Evolutionary conservation across 495 filamentous ascomycete genomes (phyloP).

Genomic region (Penicillium steckii): DNA sequence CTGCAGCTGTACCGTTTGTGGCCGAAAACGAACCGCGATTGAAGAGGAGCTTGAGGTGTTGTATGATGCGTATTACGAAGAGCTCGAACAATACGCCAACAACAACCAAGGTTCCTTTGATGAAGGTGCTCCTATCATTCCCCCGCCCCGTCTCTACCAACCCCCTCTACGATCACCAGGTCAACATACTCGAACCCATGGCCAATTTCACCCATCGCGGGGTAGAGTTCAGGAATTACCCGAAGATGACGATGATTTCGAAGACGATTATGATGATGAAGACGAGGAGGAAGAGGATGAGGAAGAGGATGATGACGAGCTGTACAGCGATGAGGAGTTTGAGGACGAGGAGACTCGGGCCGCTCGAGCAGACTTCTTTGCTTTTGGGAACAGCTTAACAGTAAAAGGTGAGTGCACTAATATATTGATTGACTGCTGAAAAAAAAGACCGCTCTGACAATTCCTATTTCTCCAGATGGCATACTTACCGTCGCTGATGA

Average conservation of each 20-base stretch:
- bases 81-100: conserved; percentile 95
- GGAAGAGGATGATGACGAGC: conserved; percentile 53
- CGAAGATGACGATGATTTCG: conserved; percentile 63
- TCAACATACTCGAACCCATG: conserved; percentile 43
- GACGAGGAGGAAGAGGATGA: conserved; percentile 56
- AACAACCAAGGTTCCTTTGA: conserved; percentile 68
- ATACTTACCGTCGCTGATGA: conserved; percentile 99
- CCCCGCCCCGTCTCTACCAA: conserved; percentile 57
- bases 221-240: conserved; percentile 61
- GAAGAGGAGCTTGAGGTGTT: conserved; percentile 98
- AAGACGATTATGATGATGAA: conserved; percentile 52
- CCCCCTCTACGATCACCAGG: conserved; percentile 39
- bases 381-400: conserved; percentile 94
- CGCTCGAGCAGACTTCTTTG: conserved; percentile 78
- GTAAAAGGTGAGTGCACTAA: conserved; percentile 74
- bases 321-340: conserved; percentile 55
- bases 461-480: conserved; percentile 62
- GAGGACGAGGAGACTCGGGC: conserved; percentile 52
- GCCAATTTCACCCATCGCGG: conserved; percentile 49
- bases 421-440: conserved; percentile 15
- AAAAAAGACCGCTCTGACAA: conserved; percentile 26
- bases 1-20: conserved; percentile 96
- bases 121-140: conserved; percentile 61
- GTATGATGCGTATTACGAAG: conserved; percentile 98
- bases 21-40: conserved; percentile 93